Base-by-base conservation (phyloP, 495 filamentous ascomycete genomes). In the Xylona heveae region DNA sequence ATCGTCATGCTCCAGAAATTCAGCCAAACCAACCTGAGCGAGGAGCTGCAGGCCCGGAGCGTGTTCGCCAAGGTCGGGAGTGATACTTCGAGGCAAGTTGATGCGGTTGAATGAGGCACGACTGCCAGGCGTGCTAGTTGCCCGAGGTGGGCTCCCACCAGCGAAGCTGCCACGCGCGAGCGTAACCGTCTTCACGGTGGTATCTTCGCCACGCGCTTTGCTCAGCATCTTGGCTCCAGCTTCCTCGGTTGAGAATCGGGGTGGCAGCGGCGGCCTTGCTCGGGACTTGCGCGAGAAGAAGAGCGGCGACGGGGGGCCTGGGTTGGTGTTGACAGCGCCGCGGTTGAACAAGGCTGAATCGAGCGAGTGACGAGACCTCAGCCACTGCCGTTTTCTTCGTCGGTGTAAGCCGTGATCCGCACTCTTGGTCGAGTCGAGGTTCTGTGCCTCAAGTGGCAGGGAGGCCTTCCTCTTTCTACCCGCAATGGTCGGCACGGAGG, bases 1-100 rank as follows among this genome's bases (percentile, higher is more conserved):
- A 19, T 68, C 61, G 39, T 78, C 74, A 31, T 68, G 62, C 30
- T 80, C 73, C 28, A 78, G 44, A 16, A 78, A 48, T 49, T 78
- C 74, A 14, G 66, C 40, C 5, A 75, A 51, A 6, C 68, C 71
- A 35, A 79, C 54, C 27, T 55, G 57, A 15, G 54, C 55, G 6
- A 79, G 53, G 14, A 64, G 43, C 26, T 65, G 55, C 17, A 63
- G 34, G 16, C 47, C 39, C 6, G 60, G 51, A 2, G 48, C 34
- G 24, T 43, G 48, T 2, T 53, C 45, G 24, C 50, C 48, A 9
- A 42, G 40, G 22, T 62, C 63, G 19, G 60, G 55, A 35, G 49
- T 44, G 5, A 21, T 24, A 29, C 55, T 61, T 23, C 53, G 50
- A 15, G 47, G 41, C 26, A 41, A 28, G 22, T 40, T 50, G 3